phyloP scores from a whole-genome alignment of 2,329 filamentous ascomycete species.

The Cladorrhinum sp. region DNA sequence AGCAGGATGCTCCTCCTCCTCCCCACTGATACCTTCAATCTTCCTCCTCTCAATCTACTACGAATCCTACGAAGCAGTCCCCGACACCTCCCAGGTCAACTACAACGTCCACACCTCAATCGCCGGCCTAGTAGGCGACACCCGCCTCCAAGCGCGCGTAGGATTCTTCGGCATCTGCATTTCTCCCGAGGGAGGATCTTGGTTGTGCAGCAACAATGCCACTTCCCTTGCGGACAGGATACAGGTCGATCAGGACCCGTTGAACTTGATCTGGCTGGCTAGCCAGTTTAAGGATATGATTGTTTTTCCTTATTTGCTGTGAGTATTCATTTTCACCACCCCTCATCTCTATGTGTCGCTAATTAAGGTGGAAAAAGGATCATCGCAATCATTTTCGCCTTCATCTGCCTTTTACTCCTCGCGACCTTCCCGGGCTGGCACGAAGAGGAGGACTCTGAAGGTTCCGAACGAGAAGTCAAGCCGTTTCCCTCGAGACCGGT shows the following conservation, averaged over 20 bases:
- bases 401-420: slow-evolving; percentile 90
- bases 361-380: slow-evolving; percentile 62
- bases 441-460: slow-evolving; percentile 76
- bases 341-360: neutral
- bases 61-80: slow-evolving; percentile 75
- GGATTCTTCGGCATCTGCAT: slow-evolving; percentile 98
- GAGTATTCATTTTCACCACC: slow-evolving; percentile 38
- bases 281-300: slow-evolving; percentile 98
- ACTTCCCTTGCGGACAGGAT: slow-evolving; percentile 88
- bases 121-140: slow-evolving; percentile 81
- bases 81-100: slow-evolving; percentile 84
- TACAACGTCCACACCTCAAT: slow-evolving; percentile 84
- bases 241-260: slow-evolving; percentile 84
- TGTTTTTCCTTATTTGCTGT: slow-evolving; percentile 96
- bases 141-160: slow-evolving; percentile 83
- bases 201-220: slow-evolving; percentile 96
- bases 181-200: slow-evolving; percentile 83
- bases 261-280: slow-evolving; percentile 96
- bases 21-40: slow-evolving; percentile 89
- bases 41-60: slow-evolving; percentile 99
- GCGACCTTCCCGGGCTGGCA: slow-evolving; percentile 98
- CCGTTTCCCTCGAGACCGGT: slow-evolving; percentile 90
- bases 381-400: slow-evolving; percentile 95
- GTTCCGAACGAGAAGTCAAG: slow-evolving; percentile 86
- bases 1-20: slow-evolving; percentile 94